A percentile compares a stretch with the other conserved stretches of the same genome.
These are phyloP conservation scores for Carex littledalei DNA, from an alignment of 176 grass and related monocot genomes.

Conservation along the genomic window DNA sequence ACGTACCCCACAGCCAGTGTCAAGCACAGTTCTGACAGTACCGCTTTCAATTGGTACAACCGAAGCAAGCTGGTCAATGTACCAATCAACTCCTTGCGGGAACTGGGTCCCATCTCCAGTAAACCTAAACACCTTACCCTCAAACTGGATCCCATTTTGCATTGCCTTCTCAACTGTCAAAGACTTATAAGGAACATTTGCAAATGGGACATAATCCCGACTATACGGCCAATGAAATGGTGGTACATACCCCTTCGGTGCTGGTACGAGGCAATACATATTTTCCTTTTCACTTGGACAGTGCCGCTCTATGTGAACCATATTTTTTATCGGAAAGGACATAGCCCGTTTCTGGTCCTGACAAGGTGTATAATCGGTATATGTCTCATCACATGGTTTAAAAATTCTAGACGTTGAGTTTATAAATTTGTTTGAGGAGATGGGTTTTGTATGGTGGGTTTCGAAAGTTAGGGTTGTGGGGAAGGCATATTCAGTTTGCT, in stretches of 20 bases:
- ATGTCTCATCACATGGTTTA: slow-evolving; percentile 47
- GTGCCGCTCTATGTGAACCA: slow-evolving; percentile 80
- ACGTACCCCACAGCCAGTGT: slow-evolving; percentile 87
- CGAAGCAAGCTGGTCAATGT: slow-evolving; percentile 69
- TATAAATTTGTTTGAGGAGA: slow-evolving; percentile 24
- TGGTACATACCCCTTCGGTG: slow-evolving; percentile 58
- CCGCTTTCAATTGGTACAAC: slow-evolving; percentile 58
- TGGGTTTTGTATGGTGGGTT: slow-evolving; percentile 52
- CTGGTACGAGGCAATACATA: slow-evolving; percentile 64
- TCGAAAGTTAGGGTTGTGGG: slow-evolving; percentile 59
- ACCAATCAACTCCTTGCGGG: slow-evolving; percentile 64
- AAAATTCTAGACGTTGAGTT: slow-evolving; percentile 34
- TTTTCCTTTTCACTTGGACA: slow-evolving; percentile 61
- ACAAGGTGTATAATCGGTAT: slow-evolving; percentile 89
- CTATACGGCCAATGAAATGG: slow-evolving; percentile 84
- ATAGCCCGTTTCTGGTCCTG: slow-evolving; percentile 67
- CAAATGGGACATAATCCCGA: slow-evolving; percentile 71
- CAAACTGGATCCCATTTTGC: slow-evolving; percentile 87
- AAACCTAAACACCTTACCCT: slow-evolving; percentile 81
- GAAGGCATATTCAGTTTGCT: slow-evolving; percentile 51
- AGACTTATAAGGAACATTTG: slow-evolving; percentile 75
- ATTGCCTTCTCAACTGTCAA: slow-evolving; percentile 84
- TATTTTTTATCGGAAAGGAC: slow-evolving; percentile 61
- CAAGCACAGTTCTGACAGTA: slow-evolving; percentile 68
- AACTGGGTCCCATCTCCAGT: slow-evolving; percentile 86